Percentiles rank a stretch among this genome's conserved stretches.
Evolutionary conservation across 768 basidiomycete genomes (phyloP).

Genomic region (Daedalea quercina): DNA sequence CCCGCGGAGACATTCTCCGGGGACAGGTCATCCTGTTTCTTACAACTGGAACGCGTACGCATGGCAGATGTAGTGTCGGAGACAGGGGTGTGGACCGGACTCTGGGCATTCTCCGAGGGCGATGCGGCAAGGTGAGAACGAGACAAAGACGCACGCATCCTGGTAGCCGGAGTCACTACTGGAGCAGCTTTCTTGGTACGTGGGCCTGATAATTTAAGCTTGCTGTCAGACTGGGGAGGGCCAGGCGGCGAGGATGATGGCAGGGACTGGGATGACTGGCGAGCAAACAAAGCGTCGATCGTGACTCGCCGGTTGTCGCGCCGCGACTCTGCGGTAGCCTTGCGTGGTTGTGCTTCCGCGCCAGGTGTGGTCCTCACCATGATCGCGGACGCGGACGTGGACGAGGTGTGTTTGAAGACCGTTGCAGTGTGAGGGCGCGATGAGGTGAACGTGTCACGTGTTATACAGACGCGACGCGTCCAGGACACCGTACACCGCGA

Average conservation of each 20-base stretch:
- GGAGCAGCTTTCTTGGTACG: conserved; percentile 2
- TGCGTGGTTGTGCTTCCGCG: background rate
- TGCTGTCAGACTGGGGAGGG: background rate
- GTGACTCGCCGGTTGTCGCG: conserved; percentile 4
- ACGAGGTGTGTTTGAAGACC: too few species aligned
- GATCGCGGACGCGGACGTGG: background rate
- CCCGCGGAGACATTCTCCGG: background rate
- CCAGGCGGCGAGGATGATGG: background rate
- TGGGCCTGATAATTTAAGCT: conserved; percentile 8
- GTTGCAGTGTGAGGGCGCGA: background rate
- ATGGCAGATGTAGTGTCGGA: background rate
- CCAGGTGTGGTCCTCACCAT: background rate
- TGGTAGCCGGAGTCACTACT: background rate
- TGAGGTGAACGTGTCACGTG: background rate
- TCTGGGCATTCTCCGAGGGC: too few species aligned
- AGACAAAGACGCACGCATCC: conserved; percentile 8
- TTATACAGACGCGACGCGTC: conserved; percentile 1
- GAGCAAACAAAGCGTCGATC: conserved; percentile 18
- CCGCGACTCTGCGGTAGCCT: background rate
- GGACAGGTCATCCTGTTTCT: background rate
- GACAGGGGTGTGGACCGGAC: too few species aligned
- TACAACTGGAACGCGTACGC: background rate
- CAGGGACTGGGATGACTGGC: conserved; percentile 9
- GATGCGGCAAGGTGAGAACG: background rate
- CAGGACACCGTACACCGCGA: background rate